phyloP scores from a whole-genome alignment of 2,329 filamentous ascomycete genomes.

The Arthrobotrys entomopaga region DNA sequence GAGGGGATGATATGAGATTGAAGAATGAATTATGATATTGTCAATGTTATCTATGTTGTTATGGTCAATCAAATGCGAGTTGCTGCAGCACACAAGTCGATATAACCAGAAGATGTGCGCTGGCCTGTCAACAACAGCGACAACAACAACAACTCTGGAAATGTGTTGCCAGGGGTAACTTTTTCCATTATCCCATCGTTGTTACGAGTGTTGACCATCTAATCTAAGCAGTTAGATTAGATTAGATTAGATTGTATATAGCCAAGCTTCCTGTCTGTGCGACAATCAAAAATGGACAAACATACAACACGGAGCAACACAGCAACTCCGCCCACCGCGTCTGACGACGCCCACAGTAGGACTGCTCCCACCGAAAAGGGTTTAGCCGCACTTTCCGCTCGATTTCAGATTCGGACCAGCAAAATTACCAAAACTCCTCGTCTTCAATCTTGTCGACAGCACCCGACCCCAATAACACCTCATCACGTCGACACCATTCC shows the following conservation, averaged over 20 bases:
- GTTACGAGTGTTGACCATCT: too few relatives aligned
- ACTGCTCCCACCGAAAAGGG: conserved; percentile 38
- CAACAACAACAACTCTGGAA: not conserved
- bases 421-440: conserved; percentile 33
- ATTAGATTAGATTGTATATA: conserved; percentile 10
- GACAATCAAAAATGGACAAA: not conserved
- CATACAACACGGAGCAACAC: not conserved
- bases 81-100: too few relatives aligned
- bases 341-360: conserved; percentile 8
- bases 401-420: conserved; percentile 12
- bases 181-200: not conserved
- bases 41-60: not conserved
- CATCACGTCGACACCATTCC: conserved; percentile 36
- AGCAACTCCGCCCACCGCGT: too few relatives aligned
- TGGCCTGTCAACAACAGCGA: too few relatives aligned
- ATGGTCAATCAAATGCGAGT: not conserved
- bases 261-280: not conserved
- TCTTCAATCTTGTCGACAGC: conserved; percentile 31
- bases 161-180: conserved; percentile 54
- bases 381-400: conserved; percentile 19
- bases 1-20: conserved; percentile 13
- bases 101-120: not conserved
- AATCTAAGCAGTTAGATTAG: too few relatives aligned
- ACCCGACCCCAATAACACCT: conserved; percentile 25
- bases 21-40: not conserved